Conservation (phyloP, 2,329 filamentous ascomycete genomes). For the Hypoxylon sp. region DNA sequence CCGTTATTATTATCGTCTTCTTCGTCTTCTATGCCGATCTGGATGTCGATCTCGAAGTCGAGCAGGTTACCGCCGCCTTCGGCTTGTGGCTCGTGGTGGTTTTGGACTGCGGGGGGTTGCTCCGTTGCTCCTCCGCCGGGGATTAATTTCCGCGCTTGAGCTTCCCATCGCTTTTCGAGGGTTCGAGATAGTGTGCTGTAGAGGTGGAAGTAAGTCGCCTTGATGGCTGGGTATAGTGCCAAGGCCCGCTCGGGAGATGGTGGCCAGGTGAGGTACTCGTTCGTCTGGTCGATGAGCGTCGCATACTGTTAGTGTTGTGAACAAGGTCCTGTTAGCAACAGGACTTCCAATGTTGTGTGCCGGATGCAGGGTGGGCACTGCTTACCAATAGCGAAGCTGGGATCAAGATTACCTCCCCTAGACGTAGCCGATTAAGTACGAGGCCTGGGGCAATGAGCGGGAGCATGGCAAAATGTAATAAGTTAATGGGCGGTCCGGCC, state of each 20-base stretch:
- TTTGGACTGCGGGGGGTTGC: neutral
- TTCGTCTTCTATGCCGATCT: slow-evolving; percentile 40
- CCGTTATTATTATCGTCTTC: slow-evolving; percentile 35
- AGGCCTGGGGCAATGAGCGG: slow-evolving; percentile 78
- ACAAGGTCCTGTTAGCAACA: slow-evolving; percentile 13
- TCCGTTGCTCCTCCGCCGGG: neutral
- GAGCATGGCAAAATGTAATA: slow-evolving; percentile 56
- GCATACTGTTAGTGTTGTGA: slow-evolving; percentile 60
- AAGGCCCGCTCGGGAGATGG: slow-evolving; percentile 68
- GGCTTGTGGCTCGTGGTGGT: slow-evolving; percentile 15
- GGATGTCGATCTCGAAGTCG: slow-evolving; percentile 50
- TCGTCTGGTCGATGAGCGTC: slow-evolving; percentile 62
- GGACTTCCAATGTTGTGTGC: neutral
- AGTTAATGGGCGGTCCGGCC: slow-evolving; percentile 36
- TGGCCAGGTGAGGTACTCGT: slow-evolving; percentile 67
- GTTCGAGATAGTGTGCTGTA: slow-evolving; percentile 65
- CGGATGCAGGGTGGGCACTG: neutral
- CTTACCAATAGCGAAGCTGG: slow-evolving; percentile 54
- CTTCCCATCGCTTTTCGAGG: slow-evolving; percentile 65
- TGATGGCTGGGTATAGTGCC: slow-evolving; percentile 63
- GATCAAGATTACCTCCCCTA: slow-evolving; percentile 67
- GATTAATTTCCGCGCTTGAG: slow-evolving; percentile 53
- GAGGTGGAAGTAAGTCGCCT: slow-evolving; percentile 59
- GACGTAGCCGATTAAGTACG: slow-evolving; percentile 74
- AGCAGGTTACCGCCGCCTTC: slow-evolving; percentile 41